These are phyloP conservation scores for Yamadazyma endophytica DNA, from an alignment of 805 yeast genomes.

Conservation along the genomic window DNA sequence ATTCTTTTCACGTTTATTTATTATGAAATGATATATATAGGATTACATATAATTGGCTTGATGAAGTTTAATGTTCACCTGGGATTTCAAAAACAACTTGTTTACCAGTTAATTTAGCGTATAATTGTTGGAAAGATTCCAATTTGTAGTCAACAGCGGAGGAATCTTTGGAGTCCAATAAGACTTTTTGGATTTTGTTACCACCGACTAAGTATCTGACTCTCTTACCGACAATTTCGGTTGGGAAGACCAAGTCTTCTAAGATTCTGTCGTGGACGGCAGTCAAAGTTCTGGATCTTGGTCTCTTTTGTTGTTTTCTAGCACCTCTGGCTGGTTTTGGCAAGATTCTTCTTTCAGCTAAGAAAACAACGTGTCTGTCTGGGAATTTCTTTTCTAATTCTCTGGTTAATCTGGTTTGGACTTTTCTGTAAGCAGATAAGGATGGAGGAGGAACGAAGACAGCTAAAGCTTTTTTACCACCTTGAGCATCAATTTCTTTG, in stretches of 20 bases:
- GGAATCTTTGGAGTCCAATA: constrained; percentile 96
- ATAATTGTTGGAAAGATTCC: constrained; percentile 98
- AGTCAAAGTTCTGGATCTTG: constrained; percentile 98
- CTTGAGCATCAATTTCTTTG: constrained; percentile 95
- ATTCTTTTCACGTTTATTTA: constrained; percentile 10
- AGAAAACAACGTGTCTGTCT: constrained; percentile 98
- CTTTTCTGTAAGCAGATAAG: constrained; percentile 90
- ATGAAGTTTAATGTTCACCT: constrained; percentile 33
- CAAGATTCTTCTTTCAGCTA: constrained; percentile 98
- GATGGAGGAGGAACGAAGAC: constrained; percentile 97
- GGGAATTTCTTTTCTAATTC: constrained; percentile 99
- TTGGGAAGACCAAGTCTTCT: constrained; percentile 99
- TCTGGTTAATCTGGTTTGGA: constrained; percentile 95
- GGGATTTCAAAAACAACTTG: constrained; percentile 96
- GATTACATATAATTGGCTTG: neutral
- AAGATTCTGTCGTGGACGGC: constrained; percentile 98
- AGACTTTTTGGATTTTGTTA: constrained; percentile 95
- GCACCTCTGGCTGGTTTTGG: constrained; percentile 98
- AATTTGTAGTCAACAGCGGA: constrained; percentile 96
- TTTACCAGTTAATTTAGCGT: constrained; percentile 98
- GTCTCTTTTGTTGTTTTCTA: constrained; percentile 96
- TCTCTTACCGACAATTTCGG: constrained; percentile 99
- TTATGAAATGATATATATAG: constrained; percentile 11
- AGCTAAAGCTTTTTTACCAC: constrained; percentile 98
- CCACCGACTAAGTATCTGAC: constrained; percentile 99